Base-by-base conservation (phyloP, 257 asterid species). In the Datura wrightii region DNA sequence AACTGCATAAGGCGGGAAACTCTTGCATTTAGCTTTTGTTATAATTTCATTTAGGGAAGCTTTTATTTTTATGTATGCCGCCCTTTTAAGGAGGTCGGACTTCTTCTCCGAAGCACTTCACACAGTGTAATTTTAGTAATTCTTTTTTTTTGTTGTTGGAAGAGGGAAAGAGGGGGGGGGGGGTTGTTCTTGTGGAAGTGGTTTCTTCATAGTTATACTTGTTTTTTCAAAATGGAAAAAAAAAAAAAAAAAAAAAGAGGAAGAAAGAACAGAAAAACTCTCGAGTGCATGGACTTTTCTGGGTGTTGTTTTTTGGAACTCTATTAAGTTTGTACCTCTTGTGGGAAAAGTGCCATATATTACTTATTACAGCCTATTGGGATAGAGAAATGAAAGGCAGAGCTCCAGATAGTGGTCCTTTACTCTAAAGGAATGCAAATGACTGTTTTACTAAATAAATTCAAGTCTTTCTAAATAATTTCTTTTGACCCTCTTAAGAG, bases 401-500 rank as follows among this genome's bases (percentile, higher is more conserved):
- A 9, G 52, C 34, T 69, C 15, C 7, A 39, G 52, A 8, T 69
- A 69, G 10, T 66, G 72, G 31, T 67, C 76, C 24, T 67, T 39
- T 14, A 36, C 48, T 15, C 31, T 37, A 50, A 37, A 67, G 76
- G 50, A 37, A 67, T 4, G 3, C 48, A 37, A 66, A 39, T 67
- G 50, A 67, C 13, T 6, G 50, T 15, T 67, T 67, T 37, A 67
- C 50, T 37, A 37, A 67, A 37, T 39, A 37, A 71, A 74, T 13
- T 48, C 24, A 74, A 24, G 19, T 74, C 42, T 48, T 74, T 19
- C 44, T 19, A 24, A 34, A 74, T 48, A 74, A 8, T 24, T 69
- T 36, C 46, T 87, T 60, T 31, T 83, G 54, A 63, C 34, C 60
- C 39, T 50, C 31, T 52, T 78, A 74, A 11, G 37, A 2, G 60